Evolutionary conservation across 23 red algal genomes (phyloP).

Genomic region (Pyropia yezoensis): DNA sequence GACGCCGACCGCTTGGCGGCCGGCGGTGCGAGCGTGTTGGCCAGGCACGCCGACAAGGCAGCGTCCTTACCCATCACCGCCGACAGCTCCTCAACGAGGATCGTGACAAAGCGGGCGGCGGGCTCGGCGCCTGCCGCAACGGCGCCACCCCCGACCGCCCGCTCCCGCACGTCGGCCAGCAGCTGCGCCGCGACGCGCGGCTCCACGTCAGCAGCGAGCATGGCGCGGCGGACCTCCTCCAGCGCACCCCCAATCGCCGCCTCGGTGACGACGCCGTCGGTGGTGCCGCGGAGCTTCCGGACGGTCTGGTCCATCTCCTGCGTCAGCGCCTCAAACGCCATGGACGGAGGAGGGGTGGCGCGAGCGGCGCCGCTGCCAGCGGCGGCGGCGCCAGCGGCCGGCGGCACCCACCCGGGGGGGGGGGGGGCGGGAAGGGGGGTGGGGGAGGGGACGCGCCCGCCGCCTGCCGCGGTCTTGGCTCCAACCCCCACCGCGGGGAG

Average conservation of each 20-base stretch:
- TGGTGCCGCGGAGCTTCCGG: slow-evolving; percentile 37
- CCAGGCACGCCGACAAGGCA: slow-evolving; percentile 4
- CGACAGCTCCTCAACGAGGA: slow-evolving; percentile 82
- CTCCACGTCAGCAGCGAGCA: slow-evolving; percentile 94
- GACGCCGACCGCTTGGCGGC: too few species aligned
- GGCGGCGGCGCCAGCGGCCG: too few species aligned
- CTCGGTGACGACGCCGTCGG: slow-evolving; percentile 65
- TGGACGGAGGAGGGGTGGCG: slow-evolving; percentile 1
- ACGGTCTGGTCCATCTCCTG: slow-evolving; percentile 63
- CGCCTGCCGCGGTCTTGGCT: too few species aligned
- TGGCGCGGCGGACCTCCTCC: slow-evolving; percentile 74
- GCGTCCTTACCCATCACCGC: slow-evolving; percentile 65
- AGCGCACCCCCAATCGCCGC: slow-evolving; percentile 66
- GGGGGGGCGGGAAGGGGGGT: too few species aligned
- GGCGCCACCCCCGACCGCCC: slow-evolving; percentile 55
- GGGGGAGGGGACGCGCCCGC: too few species aligned
- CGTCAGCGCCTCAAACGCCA: slow-evolving; percentile 70
- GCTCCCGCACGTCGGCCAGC: slow-evolving; percentile 40
- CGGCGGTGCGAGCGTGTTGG: too few species aligned
- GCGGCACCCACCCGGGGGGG: too few species aligned
- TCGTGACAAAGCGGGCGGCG: slow-evolving; percentile 78
- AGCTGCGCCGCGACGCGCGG: slow-evolving; percentile 71
- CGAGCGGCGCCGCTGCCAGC: too few species aligned
- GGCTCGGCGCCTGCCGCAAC: slow-evolving; percentile 57
- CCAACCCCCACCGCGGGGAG: too few species aligned